Percentiles rank a stretch among this genome's conserved stretches.
Conservation (phyloP, 2,329 filamentous ascomycete genomes). For the Domatiomyces catenatus region DNA sequence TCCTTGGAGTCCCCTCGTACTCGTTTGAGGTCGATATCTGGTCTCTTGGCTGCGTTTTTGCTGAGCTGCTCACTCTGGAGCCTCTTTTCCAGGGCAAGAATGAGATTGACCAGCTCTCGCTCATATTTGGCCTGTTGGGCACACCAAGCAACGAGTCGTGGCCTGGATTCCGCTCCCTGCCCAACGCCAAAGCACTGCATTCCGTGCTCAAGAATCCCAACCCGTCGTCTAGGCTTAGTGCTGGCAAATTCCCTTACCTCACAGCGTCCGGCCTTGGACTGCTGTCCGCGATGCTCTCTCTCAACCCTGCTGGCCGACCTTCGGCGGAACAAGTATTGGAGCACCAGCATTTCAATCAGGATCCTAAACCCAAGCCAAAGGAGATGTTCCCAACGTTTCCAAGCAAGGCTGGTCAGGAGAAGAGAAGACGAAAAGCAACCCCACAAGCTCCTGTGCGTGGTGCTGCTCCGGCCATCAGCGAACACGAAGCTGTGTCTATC, state of each 20-base stretch:
- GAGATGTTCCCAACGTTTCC: conserved; percentile 96
- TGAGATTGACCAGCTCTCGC: conserved; percentile 76
- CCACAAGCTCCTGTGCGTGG: conserved; percentile 75
- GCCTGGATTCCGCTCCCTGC: conserved; percentile 74
- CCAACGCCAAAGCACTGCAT: conserved; percentile 67
- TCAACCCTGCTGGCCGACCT: conserved; percentile 60
- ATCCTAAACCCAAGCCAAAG: conserved; percentile 76
- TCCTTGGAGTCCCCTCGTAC: conserved; percentile 68
- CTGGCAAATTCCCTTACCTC: conserved; percentile 62
- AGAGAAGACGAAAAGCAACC: conserved; percentile 52
- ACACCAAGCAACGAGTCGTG: conserved; percentile 68
- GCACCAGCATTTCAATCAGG: conserved; percentile 75
- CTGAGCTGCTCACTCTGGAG: conserved; percentile 69
- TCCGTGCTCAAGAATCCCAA: conserved; percentile 26
- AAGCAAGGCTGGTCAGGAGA: conserved; percentile 84
- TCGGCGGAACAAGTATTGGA: conserved; percentile 57
- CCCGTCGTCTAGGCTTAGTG: conserved; percentile 18
- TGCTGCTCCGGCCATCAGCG: conserved; percentile 40
- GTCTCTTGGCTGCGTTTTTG: conserved; percentile 93
- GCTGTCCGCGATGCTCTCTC: conserved; percentile 51
- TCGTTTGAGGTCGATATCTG: conserved; percentile 74
- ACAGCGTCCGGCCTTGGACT: conserved; percentile 59
- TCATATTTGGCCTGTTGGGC: conserved; percentile 80
- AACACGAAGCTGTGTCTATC: conserved; percentile 52
- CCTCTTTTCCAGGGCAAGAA: conserved; percentile 77